Base-by-base conservation (phyloP, 176 grass and related monocot species). In the Themeda triandra region DNA sequence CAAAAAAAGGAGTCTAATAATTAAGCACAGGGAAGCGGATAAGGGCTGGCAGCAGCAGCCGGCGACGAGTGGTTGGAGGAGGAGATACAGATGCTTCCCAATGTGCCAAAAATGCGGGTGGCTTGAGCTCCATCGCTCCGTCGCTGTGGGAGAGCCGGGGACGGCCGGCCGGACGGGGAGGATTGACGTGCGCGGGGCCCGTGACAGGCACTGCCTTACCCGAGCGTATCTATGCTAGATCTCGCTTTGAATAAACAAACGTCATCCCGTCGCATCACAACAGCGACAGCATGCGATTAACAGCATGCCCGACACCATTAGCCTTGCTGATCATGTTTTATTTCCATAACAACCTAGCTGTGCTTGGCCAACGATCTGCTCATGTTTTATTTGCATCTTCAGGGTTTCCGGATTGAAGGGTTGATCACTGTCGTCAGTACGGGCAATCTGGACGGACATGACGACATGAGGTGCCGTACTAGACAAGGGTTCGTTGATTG, bases 191-290 rank as follows among this genome's bases (percentile, higher is more conserved):
- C 18, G 49, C 21, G 49, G 88, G 80, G 0, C 75, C 74, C 17
- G 60, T 69, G 84, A 90, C 66, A 78, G 66, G 5, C 73, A 73
- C 73, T 66, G 66, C 35, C 88, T 77, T 90, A 45, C 73, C 88
- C 73, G 4, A 60, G 28, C 79, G 80, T 56, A 86, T 90, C 88
- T 64, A 14, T 71, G 65, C 74, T 68, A 83, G 88, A 90, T 90
- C 86, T 83, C 80, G 80, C 69, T 75, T 88, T 84, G 81, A 88
- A 84, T 80, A 80, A 74, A 88, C 59, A 75, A 53, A 21, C 81
- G 25, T 76, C 58, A 48, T 33, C 36, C 36, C 36, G 65, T 88
- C 81, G 59, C 87, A 80, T 72, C 86, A 46, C 64, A 36, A 36
- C 87, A 80, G 87, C 23, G 87, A 88, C 66, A 5, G 8, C 31